A percentile compares a stretch with the other conserved stretches of the same genome.
These are phyloP conservation scores for Epichloe brachyelytri DNA, from an alignment of 2,329 filamentous ascomycete genomes.

Conservation along the genomic window DNA sequence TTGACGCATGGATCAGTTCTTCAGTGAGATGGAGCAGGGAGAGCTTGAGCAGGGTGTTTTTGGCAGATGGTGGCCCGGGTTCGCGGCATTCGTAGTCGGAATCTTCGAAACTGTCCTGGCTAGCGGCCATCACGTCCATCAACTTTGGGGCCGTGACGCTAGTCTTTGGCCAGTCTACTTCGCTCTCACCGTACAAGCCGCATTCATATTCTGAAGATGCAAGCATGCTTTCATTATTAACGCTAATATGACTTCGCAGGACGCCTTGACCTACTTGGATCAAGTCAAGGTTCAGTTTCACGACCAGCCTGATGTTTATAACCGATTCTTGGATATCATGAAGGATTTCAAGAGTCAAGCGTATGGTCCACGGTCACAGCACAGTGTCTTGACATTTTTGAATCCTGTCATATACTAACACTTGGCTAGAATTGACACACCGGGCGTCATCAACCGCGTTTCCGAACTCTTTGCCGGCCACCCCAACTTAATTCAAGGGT, in stretches of 20 bases:
- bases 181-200: no score
- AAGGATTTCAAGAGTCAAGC: constrained; percentile 99
- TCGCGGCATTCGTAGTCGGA: no score
- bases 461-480: constrained; percentile 93
- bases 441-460: constrained; percentile 91
- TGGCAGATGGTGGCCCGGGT: no score
- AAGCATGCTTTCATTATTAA: not conserved
- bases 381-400: not conserved
- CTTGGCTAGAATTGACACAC: constrained; percentile 68
- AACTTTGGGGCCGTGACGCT: no score
- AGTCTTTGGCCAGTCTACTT: no score
- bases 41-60: no score
- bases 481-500: constrained; percentile 89
- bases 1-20: not conserved
- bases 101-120: no score
- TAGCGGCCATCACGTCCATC: no score
- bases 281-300: constrained; percentile 98
- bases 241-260: constrained; percentile 21
- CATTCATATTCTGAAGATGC: no score
- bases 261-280: constrained; percentile 87
- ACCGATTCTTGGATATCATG: constrained; percentile 96
- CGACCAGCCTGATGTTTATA: constrained; percentile 94
- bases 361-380: constrained; percentile 35
- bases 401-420: constrained; percentile 67
- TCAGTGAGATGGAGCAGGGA: not conserved